A percentile compares a stretch with the other conserved stretches of the same genome.
These are phyloP conservation scores for Hyparrhenia diplandra DNA, from an alignment of 176 grass and related monocot genomes.

Conservation along the genomic window DNA sequence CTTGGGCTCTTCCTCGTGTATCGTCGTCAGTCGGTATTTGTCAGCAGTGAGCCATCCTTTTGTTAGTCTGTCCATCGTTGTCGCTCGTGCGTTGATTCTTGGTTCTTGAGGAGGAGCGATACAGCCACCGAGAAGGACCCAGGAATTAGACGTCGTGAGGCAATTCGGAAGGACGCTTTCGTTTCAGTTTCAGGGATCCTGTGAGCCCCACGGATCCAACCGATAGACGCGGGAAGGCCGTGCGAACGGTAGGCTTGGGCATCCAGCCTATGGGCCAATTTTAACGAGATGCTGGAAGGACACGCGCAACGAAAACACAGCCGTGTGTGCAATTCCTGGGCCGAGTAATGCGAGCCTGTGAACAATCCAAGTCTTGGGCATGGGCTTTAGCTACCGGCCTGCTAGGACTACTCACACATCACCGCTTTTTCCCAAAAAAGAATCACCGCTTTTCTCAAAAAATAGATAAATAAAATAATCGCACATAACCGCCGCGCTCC, in stretches of 20 bases:
- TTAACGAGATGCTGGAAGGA: too few relatives aligned
- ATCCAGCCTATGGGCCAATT: too few relatives aligned
- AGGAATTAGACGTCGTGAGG: background rate
- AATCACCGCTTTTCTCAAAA: too few relatives aligned
- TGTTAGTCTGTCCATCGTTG: background rate
- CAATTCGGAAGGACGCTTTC: background rate
- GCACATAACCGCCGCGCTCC: too few relatives aligned
- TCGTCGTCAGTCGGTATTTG: background rate
- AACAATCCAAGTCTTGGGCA: too few relatives aligned
- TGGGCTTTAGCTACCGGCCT: too few relatives aligned
- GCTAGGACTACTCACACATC: too few relatives aligned
- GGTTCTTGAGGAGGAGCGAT: background rate
- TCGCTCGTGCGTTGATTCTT: background rate
- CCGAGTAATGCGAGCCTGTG: too few relatives aligned
- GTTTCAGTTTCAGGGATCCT: background rate
- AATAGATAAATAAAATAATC: too few relatives aligned
- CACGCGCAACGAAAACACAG: too few relatives aligned
- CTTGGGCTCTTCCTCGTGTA: background rate
- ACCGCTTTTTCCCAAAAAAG: too few relatives aligned
- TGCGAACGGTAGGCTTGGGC: background rate
- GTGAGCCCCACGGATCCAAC: background rate
- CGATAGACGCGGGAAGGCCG: background rate
- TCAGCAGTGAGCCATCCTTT: background rate
- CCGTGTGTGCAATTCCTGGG: too few relatives aligned
- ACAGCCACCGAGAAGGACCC: background rate